Percentiles rank a stretch among this genome's conserved stretches.
phyloP scores from a whole-genome alignment of 495 filamentous ascomycete genomes.

The Paragyromitra xinjiangensis region DNA sequence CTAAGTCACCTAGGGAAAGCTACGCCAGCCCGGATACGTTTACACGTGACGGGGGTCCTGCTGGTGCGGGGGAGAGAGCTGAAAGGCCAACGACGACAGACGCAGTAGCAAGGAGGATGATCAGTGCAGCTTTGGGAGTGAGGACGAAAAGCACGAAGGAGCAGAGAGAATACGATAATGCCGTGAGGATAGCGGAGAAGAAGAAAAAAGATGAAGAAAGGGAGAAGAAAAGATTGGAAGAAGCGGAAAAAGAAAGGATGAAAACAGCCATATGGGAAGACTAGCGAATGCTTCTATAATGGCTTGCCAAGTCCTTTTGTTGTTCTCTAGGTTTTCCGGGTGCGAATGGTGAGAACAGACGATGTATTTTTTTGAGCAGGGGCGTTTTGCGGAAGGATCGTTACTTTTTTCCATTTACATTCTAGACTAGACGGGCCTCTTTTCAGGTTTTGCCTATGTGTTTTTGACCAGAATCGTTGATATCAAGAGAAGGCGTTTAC shows the following conservation, averaged over 20 bases:
- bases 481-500: background rate
- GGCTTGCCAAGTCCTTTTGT: background rate
- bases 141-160: constrained; percentile 84
- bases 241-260: constrained; percentile 73
- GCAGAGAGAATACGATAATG: constrained; percentile 84
- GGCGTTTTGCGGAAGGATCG: constrained; percentile 17
- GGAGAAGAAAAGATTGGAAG: constrained; percentile 69
- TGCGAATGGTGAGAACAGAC: background rate
- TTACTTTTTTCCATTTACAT: background rate
- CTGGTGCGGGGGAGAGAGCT: constrained; percentile 25
- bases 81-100: constrained; percentile 84
- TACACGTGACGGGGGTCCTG: constrained; percentile 50
- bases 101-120: constrained; percentile 87
- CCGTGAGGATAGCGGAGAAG: constrained; percentile 84
- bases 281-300: constrained; percentile 57
- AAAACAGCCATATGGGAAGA: constrained; percentile 85
- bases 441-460: background rate
- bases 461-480: background rate
- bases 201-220: constrained; percentile 77
- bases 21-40: constrained; percentile 49
- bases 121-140: constrained; percentile 86
- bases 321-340: background rate
- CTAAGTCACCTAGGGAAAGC: constrained; percentile 19
- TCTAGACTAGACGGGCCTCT: background rate
- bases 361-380: background rate